These are phyloP conservation scores for Kurtzmaniella cleridarum DNA, from an alignment of 805 yeast species.

Conservation along the genomic window DNA sequence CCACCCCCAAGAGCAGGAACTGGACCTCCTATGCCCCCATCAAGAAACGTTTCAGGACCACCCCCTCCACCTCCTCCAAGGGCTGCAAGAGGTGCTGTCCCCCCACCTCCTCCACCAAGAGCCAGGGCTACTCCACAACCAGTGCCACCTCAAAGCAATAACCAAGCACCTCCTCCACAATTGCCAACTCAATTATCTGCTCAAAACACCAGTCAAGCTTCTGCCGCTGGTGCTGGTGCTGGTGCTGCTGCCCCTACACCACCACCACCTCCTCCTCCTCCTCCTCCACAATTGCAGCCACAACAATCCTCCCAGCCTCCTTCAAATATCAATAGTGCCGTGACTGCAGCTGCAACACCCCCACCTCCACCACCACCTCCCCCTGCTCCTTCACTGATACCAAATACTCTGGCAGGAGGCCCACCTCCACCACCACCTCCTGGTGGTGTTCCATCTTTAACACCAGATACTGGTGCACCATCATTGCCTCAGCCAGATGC, in stretches of 20 bases:
- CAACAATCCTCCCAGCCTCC: constrained; percentile 22
- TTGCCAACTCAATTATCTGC: constrained; percentile 6
- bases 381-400: constrained; percentile 20
- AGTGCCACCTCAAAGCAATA: constrained; percentile 10
- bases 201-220: not conserved
- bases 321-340: constrained; percentile 17
- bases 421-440: constrained; percentile 16
- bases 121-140: constrained; percentile 15
- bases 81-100: constrained; percentile 12
- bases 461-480: constrained; percentile 10
- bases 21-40: constrained; percentile 15
- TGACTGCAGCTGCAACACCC: constrained; percentile 14
- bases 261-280: constrained; percentile 15
- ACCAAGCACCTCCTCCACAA: constrained; percentile 4
- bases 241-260: constrained; percentile 9
- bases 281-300: constrained; percentile 7
- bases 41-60: constrained; percentile 12
- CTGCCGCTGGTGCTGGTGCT: constrained; percentile 3
- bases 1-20: constrained; percentile 9
- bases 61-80: constrained; percentile 16
- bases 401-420: constrained; percentile 27
- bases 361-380: constrained; percentile 42
- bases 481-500: constrained; percentile 16
- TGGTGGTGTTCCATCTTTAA: constrained; percentile 6
- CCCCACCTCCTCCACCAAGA: constrained; percentile 24